Base-by-base conservation (phyloP, 2,329 filamentous ascomycete genomes). In the Cadophora gregata region DNA sequence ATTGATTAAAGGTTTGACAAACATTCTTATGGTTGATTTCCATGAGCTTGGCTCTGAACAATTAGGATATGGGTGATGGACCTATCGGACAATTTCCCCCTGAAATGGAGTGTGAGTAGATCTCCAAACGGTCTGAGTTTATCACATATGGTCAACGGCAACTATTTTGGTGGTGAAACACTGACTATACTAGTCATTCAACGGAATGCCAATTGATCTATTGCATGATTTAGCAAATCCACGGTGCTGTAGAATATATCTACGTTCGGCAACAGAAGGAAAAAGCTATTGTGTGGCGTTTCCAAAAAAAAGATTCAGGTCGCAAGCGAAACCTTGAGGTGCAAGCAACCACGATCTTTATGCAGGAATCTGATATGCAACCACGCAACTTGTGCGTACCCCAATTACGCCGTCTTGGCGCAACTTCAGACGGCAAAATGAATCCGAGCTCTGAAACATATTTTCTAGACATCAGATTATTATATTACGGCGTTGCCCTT, bases 281-380 rank as follows among this genome's bases (percentile, higher is more conserved):
- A 9, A 36, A 21, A 25, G 14, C 55, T 42, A 56, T 56, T 16
- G 14, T 42, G 55, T 25, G 31, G 55, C 55, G 31, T 9, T 27
- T 36, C 53, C 33, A 42, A 42, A 58, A 58, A 58, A 19, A 42
- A 33, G 42, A 25, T 25, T 12, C 21, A 58, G 21, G 21, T 36
- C 21, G 33, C 55, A 42, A 38, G 55, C 55, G 21, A 58, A 58
- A 38, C 33, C 55, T 36, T 42, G 55, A 58, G 19, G 50, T 53
- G 50, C 50, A 27, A 53, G 50, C 25, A 27, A 53, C 50, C 50
- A 53, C 25, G 50, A 53, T 53, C 24, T 31, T 53, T 29, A 53
- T 58, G 55, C 55, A 58, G n/a, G 42, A 42, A 58, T 42, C 31
- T 33, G 55, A 58, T 24, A 42, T 58, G 55, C 55, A 58, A 58